Base-by-base conservation (phyloP, 371 early-diverging fungal species). In the Circinella minor region DNA sequence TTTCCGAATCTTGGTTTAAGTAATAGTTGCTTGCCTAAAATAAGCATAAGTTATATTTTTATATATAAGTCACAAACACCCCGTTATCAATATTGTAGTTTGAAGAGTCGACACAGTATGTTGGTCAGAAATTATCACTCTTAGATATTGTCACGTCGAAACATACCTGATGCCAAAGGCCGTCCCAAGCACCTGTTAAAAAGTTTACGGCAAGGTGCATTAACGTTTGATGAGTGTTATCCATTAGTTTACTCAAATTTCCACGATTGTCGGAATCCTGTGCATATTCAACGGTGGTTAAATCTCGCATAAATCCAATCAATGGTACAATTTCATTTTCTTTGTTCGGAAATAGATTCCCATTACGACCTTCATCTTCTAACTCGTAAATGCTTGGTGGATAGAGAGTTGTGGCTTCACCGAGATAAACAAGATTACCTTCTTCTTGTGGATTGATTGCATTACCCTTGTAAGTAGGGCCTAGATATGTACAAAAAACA, bases 101-200 rank as follows among this genome's bases (percentile, higher is more conserved):
- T 27, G 27, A 27, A 27, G 27, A 27, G 27, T 1, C 27, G 27
- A 27, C 27, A 27, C 27, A 27, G 27, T 27, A 27, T 27, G 27
- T 27, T 27, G 27, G 27, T 27, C 27, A 27, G 27, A 27, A 27
- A 27, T 27, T 27, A 27, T 27, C 27, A 27, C 2, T 27, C 27
- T 27, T 27, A 27, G 27, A 27, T 27, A 27, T 27, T 27, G 27
- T 27, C 27, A 27, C 27, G 27, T 27, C 27, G 27, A 27, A 27
- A 27, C 27, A 27, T 57, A 57, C 57, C 66, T 77, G 78, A 37
- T 77, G 71, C 82, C 82, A 83, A 61, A 76, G 59, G 47, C 86
- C 84, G 65, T 87, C 88, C 78, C 82, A 84, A 55, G 75, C 77
- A 8, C 85, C 87, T 49, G 77, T 69, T 27, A 87, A 65, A 67